These are phyloP conservation scores for Curvularia verruculosa DNA, from an alignment of 2,329 filamentous ascomycete genomes.

Conservation along the genomic window DNA sequence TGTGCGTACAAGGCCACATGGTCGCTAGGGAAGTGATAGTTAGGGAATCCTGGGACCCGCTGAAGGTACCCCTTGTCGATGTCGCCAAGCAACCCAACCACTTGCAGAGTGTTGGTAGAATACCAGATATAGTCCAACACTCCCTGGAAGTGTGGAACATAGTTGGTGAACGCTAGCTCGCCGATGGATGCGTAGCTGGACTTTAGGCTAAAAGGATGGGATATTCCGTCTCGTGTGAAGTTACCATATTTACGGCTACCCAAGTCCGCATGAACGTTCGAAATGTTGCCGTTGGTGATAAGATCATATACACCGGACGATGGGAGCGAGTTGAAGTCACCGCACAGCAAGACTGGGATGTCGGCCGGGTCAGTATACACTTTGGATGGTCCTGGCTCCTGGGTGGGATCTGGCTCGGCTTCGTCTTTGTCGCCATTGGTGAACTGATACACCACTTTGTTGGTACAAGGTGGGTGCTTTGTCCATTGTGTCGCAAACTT, in stretches of 20 bases:
- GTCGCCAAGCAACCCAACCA: slow-evolving; percentile 81
- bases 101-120: slow-evolving; percentile 85
- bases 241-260: slow-evolving; percentile 85
- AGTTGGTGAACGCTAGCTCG: slow-evolving; percentile 93
- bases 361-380: slow-evolving; percentile 86
- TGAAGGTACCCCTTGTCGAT: slow-evolving; percentile 86
- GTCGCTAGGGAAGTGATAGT: slow-evolving; percentile 92
- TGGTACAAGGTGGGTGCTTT: slow-evolving; percentile 77
- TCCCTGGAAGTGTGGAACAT: slow-evolving; percentile 89
- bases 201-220: slow-evolving; percentile 91
- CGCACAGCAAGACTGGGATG: slow-evolving; percentile 89
- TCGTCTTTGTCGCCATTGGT: slow-evolving; percentile 58
- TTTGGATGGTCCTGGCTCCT: slow-evolving; percentile 78
- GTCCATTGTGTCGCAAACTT: slow-evolving; percentile 86
- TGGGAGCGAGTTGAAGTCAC: slow-evolving; percentile 91
- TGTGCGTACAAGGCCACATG: slow-evolving; percentile 89
- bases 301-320: slow-evolving; percentile 92
- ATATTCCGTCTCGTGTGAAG: slow-evolving; percentile 89
- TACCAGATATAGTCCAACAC: slow-evolving; percentile 99
- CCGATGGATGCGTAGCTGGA: slow-evolving; percentile 86
- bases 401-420: slow-evolving; percentile 58
- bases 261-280: slow-evolving; percentile 80
- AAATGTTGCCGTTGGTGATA: slow-evolving; percentile 78
- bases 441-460: slow-evolving; percentile 67
- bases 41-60: slow-evolving; percentile 87